Percentiles rank a stretch among this genome's conserved stretches.
phyloP scores from a whole-genome alignment of 1,139 yeast genomes.

The Geotrichum fermentans region DNA sequence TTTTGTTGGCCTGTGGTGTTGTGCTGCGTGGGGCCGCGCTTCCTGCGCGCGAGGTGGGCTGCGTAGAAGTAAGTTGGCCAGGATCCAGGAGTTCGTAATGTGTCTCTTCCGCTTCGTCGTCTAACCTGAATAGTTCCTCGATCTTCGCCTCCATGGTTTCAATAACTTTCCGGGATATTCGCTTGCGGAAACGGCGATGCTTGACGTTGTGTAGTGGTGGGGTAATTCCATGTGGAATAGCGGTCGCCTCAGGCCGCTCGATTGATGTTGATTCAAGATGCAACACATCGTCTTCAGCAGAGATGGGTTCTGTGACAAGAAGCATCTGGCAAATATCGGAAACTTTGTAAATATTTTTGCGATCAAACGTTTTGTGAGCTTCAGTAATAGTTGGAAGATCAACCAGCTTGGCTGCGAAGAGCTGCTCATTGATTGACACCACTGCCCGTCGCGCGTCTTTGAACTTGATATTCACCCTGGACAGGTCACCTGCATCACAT shows the following conservation, averaged over 20 bases:
- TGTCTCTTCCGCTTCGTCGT: constrained; percentile 79
- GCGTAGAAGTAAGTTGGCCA: constrained; percentile 22
- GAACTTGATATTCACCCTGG: constrained; percentile 73
- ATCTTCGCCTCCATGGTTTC: constrained; percentile 71
- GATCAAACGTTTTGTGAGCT: constrained; percentile 81
- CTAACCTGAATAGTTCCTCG: constrained; percentile 67
- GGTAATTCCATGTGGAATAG: constrained; percentile 73
- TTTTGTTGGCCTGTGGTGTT: constrained; percentile 9
- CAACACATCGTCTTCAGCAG: constrained; percentile 51
- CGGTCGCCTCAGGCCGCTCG: constrained; percentile 45
- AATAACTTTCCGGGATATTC: constrained; percentile 48
- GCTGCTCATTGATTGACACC: constrained; percentile 48
- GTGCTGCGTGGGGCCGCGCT: constrained; percentile 14
- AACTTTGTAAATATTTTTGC: constrained; percentile 81
- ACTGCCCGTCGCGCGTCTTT: constrained; percentile 75
- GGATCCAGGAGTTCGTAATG: constrained; percentile 73
- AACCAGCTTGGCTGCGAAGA: constrained; percentile 81
- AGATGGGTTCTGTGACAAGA: constrained; percentile 62
- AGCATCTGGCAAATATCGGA: constrained; percentile 84
- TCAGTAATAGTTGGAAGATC: constrained; percentile 89
- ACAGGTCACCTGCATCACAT: constrained; percentile 74
- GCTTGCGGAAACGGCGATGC: constrained; percentile 50
- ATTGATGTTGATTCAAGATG: constrained; percentile 36
- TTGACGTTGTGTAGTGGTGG: constrained; percentile 63
- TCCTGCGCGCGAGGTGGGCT: constrained; percentile 17